phyloP scores from a whole-genome alignment of 805 yeast genomes.

The Candida broadrunensis region DNA sequence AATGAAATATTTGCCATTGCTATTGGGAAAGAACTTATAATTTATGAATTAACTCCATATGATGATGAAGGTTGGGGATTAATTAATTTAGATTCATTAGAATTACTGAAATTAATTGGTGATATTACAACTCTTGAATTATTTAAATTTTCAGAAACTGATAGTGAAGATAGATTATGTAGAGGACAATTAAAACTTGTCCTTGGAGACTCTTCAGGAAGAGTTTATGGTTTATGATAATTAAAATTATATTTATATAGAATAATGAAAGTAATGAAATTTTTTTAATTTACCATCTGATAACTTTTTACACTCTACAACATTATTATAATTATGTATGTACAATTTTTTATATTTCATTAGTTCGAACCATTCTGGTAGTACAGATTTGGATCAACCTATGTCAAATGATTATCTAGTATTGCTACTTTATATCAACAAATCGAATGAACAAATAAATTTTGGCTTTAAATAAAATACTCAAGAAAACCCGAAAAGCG shows the following conservation, averaged over 20 bases:
- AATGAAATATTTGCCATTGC: constrained; percentile 32
- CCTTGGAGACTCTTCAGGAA: constrained; percentile 54
- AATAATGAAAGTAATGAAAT: too few relatives aligned
- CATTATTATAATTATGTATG: too few relatives aligned
- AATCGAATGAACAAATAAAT: too few relatives aligned
- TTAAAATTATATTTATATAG: not conserved
- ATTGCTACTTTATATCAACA: too few relatives aligned
- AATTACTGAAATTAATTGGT: constrained; percentile 8
- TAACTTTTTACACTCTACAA: not conserved
- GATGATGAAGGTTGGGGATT: constrained; percentile 9
- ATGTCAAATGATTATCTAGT: too few relatives aligned
- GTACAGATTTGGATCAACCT: too few relatives aligned
- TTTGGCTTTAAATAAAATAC: too few relatives aligned
- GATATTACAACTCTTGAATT: constrained; percentile 28
- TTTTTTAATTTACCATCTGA: not conserved
- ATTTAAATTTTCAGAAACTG: constrained; percentile 25
- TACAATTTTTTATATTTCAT: too few relatives aligned
- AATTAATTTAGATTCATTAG: constrained; percentile 5
- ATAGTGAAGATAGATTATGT: constrained; percentile 31
- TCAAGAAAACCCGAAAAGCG: too few relatives aligned
- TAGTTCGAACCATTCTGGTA: too few relatives aligned
- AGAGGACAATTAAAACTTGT: constrained; percentile 41
- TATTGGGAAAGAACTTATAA: constrained; percentile 9
- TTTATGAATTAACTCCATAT: constrained; percentile 20
- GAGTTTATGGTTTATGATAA: constrained; percentile 31